Percentiles rank a stretch among this genome's conserved stretches.
These are phyloP conservation scores for Scedosporium apiospermum DNA, from an alignment of 2,329 filamentous ascomycete species.

Conservation along the genomic window DNA sequence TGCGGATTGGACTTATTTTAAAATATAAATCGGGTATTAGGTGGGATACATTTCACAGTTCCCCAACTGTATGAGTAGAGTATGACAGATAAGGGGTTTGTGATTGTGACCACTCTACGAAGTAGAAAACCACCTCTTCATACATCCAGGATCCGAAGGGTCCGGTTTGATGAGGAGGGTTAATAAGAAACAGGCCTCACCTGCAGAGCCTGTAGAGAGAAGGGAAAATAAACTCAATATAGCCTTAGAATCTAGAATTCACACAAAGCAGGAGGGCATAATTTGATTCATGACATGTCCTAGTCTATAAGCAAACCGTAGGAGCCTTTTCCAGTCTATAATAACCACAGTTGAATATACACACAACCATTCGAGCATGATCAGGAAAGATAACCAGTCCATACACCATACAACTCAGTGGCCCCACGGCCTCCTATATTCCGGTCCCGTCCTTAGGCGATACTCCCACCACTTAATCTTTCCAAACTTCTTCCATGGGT, in stretches of 20 bases:
- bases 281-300: not conserved
- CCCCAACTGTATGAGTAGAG: no score
- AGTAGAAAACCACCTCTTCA: no score
- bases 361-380: no score
- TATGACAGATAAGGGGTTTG: not conserved
- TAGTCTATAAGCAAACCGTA: not conserved
- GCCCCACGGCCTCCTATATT: not conserved
- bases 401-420: not conserved
- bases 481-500: slow-evolving; percentile 53
- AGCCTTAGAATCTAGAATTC: no score
- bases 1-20: no score
- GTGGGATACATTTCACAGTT: no score
- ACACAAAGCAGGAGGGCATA: not conserved
- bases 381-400: no score
- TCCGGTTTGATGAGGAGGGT: not conserved
- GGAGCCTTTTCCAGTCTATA: not conserved
- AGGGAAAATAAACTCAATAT: no score
- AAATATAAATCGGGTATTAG: no score
- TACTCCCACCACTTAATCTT: slow-evolving; percentile 49
- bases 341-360: not conserved
- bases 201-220: no score
- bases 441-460: slow-evolving; percentile 16
- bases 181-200: not conserved
- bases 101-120: not conserved
- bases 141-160: not conserved